Evolutionary conservation across 805 yeast species (phyloP).

Genomic region (Torulaspora maleeae): DNA sequence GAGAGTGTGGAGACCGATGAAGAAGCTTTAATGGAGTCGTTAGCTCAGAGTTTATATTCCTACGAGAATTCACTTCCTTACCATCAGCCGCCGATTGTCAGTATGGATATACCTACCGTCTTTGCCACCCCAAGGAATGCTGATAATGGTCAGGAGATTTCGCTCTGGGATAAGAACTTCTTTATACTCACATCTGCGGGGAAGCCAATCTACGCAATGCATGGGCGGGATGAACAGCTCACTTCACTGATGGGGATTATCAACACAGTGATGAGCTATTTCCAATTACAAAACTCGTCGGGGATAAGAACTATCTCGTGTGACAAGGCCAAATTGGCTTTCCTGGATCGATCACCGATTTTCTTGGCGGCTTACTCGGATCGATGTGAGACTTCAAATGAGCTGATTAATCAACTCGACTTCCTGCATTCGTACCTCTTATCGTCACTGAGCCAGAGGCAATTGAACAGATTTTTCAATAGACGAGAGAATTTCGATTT

Average conservation of each 20-base stretch:
- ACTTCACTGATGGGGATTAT: slow-evolving; percentile 73
- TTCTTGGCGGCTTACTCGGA: slow-evolving; percentile 66
- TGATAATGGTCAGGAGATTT: neutral
- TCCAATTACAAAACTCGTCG: slow-evolving; percentile 41
- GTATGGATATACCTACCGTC: slow-evolving; percentile 31
- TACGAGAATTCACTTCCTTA: slow-evolving; percentile 13
- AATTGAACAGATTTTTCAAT: slow-evolving; percentile 61
- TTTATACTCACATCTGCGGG: slow-evolving; percentile 81
- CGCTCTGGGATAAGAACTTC: slow-evolving; percentile 53
- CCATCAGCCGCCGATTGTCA: slow-evolving; percentile 20
- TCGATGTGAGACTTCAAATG: slow-evolving; percentile 47
- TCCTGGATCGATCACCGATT: slow-evolving; percentile 62
- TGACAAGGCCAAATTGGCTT: slow-evolving; percentile 41
- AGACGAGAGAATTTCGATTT: slow-evolving; percentile 78
- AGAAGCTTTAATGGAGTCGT: slow-evolving; percentile 11
- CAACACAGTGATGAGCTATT: slow-evolving; percentile 72
- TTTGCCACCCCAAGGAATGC: slow-evolving; percentile 9
- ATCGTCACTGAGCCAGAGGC: slow-evolving; percentile 79
- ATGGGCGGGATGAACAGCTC: slow-evolving; percentile 63
- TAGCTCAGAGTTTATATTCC: slow-evolving; percentile 24
- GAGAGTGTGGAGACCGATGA: slow-evolving; percentile 4
- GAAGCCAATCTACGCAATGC: slow-evolving; percentile 77
- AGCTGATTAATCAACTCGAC: slow-evolving; percentile 60
- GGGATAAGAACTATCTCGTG: slow-evolving; percentile 45
- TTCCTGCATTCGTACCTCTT: slow-evolving; percentile 70